Conservation (phyloP, 164 flowering plant genomes). For the Sextonia rubra region DNA sequence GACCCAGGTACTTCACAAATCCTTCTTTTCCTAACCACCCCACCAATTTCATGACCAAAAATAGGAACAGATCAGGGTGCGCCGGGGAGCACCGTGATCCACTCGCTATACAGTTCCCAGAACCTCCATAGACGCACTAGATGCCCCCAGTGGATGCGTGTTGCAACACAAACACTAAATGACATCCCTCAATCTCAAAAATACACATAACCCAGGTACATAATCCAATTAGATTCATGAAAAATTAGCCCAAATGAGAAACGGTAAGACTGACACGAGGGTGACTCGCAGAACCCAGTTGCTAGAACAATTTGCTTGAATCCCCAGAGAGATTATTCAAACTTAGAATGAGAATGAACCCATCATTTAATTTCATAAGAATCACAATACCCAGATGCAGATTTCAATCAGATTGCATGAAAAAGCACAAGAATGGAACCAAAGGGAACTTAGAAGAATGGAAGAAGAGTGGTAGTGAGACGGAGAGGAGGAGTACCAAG, state of each 20-base stretch:
- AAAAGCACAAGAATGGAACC: not conserved
- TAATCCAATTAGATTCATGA: not conserved
- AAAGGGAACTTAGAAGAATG: not conserved
- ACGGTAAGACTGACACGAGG: not conserved
- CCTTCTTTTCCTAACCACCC: no score
- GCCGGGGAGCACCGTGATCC: no score
- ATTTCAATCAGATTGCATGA: not conserved
- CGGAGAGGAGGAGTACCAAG: slow-evolving; percentile 39
- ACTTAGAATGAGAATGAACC: not conserved
- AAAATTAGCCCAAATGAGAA: not conserved
- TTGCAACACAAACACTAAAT: not conserved
- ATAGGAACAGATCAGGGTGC: no score
- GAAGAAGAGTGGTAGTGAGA: not conserved
- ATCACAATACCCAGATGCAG: slow-evolving; percentile 9
- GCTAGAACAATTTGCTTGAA: not conserved
- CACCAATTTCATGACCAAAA: no score
- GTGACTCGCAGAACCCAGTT: not conserved
- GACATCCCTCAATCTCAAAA: not conserved
- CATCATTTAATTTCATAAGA: slow-evolving; percentile 4
- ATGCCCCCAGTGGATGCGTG: not conserved
- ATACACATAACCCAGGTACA: not conserved
- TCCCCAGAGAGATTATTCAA: not conserved
- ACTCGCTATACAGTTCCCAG: no score
- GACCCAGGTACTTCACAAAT: no score
- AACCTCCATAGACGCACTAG: no score